phyloP scores from a whole-genome alignment of 2,329 filamentous ascomycete genomes.

The Zalaria sp. region DNA sequence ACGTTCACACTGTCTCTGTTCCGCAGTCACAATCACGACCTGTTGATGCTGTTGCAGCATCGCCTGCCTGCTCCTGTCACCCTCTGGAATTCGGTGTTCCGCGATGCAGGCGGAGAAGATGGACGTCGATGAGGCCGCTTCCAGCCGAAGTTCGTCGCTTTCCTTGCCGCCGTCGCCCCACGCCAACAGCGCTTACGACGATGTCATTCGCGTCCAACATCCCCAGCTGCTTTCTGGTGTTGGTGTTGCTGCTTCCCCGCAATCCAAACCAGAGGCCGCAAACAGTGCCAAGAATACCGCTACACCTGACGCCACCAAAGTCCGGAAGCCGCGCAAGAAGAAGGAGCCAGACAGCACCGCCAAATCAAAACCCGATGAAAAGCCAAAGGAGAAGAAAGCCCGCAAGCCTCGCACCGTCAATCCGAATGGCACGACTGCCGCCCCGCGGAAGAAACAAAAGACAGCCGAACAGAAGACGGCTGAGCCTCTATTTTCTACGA shows the following conservation, averaged over 20 bases:
- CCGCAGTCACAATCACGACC: no score
- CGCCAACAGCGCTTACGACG: slow-evolving; percentile 7
- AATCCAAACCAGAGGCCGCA: slow-evolving; percentile 18
- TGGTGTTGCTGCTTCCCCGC: slow-evolving; percentile 4
- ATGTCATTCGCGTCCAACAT: slow-evolving; percentile 8
- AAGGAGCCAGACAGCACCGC: slow-evolving; percentile 21
- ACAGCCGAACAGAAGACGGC: slow-evolving; percentile 11
- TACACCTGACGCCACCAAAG: slow-evolving; percentile 15
- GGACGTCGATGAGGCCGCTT: slow-evolving; percentile 1
- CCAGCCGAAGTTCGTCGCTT: slow-evolving; percentile 2
- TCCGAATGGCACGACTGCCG: slow-evolving; percentile 23
- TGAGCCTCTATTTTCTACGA: slow-evolving; percentile 11
- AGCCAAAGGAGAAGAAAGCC: slow-evolving; percentile 27
- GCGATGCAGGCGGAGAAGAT: not conserved
- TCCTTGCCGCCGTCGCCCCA: slow-evolving; percentile 8
- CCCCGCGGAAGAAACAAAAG: slow-evolving; percentile 36
- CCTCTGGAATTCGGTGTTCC: not conserved
- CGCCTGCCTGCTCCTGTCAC: no score
- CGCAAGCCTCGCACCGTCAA: slow-evolving; percentile 33
- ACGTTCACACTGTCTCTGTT: no score
- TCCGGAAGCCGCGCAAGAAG: slow-evolving; percentile 25
- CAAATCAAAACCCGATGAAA: slow-evolving; percentile 21
- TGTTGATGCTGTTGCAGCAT: no score
- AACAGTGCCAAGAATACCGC: slow-evolving; percentile 18
- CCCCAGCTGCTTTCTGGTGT: slow-evolving; percentile 4